Base-by-base conservation (phyloP, 1,139 yeast species). In the Kurtzmaniella quercitrusa region DNA sequence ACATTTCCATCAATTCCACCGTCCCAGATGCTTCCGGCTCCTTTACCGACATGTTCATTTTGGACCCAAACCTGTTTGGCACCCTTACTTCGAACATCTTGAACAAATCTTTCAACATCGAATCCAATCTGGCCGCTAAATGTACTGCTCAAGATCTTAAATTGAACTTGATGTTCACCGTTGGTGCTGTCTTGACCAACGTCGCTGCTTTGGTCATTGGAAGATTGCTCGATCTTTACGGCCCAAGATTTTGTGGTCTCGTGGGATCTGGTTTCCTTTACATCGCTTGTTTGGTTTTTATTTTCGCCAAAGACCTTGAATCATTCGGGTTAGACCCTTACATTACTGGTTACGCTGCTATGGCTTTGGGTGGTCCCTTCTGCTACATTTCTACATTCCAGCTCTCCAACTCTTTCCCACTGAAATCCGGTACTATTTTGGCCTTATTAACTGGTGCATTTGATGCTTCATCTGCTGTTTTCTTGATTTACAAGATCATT, bases 101-200 rank as follows among this genome's bases (percentile, higher is more conserved):
- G 6, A 17, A 19, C 17, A 36, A 19, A 7, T 18, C 27, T 6
- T 43, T 51, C 9, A 40, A 56, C 1, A 42, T 40, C 16, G 48
- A 46, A 14, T 51, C 49, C n/a, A 44, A 55, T 1, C 52, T 62
- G 1, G 57, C 53, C 5, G 41, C 53, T 15, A 52, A 74, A 6
- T 91, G 97, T 63, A 69, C 74, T 14, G 79, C 76, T 23, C 96
- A 90, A 62, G 97, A 91, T 59, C 68, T 89, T 55, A 77, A 87
- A 46, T 72, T 91, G 49, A 91, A 91, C 61, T 75, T 80, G 56
- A 77, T 90, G 73, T 91, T 90, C 65, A 85, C 96, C 0, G 70
- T 83, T 33, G 94, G 95, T 31, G 93, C 96, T 14, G 91, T 86
- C 57, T 78, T 85, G 7, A 89, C 97, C n/a, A 90, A 89, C 57